Evolutionary conservation across 1,284 basidiomycete genomes (phyloP).

Genomic region (Leccinum pachyderme): DNA sequence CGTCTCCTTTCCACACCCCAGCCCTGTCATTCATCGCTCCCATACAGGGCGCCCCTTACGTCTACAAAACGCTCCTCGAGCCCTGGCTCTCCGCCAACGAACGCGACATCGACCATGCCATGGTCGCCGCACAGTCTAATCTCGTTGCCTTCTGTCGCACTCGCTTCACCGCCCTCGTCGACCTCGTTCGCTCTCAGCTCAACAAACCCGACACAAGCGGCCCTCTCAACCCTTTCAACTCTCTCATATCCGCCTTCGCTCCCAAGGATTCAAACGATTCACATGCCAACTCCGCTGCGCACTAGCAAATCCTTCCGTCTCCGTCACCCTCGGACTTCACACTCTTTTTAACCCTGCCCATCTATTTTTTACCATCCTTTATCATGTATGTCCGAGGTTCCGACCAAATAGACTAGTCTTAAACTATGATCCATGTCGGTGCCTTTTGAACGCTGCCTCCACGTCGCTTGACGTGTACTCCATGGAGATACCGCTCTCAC

Average conservation of each 20-base stretch:
- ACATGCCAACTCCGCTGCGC: conserved; percentile 8
- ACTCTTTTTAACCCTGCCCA: background rate
- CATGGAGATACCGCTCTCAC: conserved; percentile 63
- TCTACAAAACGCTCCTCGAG: conserved; percentile 64
- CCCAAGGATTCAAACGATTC: conserved; percentile 12
- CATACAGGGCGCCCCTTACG: conserved; percentile 66
- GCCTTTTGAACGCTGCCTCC: conserved; percentile 71
- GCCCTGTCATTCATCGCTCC: background rate
- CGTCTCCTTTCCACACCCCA: conserved; percentile 14
- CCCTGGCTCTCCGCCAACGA: conserved; percentile 71
- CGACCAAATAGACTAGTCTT: conserved; percentile 10
- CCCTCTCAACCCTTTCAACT: conserved; percentile 32
- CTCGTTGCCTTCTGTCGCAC: conserved; percentile 50
- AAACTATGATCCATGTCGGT: conserved; percentile 49
- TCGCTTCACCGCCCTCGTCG: conserved; percentile 46
- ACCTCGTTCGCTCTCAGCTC: conserved; percentile 42
- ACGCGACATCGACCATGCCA: conserved; percentile 61
- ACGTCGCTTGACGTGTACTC: conserved; percentile 80
- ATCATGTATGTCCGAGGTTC: conserved; percentile 11
- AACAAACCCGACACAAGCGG: conserved; percentile 38
- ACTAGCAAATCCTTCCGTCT: conserved; percentile 11
- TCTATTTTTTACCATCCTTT: background rate
- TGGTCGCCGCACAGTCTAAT: conserved; percentile 54
- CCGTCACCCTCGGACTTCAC: conserved; percentile 4
- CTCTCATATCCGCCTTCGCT: conserved; percentile 31